Conservation (phyloP, 169 alveolate genomes). For the Plasmodium gonderi region DNA sequence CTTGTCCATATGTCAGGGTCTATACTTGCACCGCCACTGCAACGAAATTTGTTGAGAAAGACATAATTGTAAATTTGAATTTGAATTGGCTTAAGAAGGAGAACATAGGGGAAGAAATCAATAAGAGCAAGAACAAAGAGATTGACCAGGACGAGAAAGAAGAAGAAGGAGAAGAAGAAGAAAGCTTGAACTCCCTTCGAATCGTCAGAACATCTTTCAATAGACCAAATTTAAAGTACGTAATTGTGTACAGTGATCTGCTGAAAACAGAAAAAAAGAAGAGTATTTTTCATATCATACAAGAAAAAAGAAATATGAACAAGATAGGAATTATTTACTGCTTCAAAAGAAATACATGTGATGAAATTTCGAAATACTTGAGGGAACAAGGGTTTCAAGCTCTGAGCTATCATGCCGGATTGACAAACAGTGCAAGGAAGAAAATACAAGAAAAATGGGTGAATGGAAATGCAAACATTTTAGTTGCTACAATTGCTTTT, state of each 20-base stretch:
- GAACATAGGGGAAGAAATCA: background rate
- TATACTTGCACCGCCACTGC: constrained; percentile 99
- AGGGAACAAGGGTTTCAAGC: constrained; percentile 85
- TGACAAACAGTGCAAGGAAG: constrained; percentile 84
- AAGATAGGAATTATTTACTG: constrained; percentile 93
- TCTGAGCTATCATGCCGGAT: constrained; percentile 89
- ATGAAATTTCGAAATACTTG: constrained; percentile 90
- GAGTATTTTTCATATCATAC: constrained; percentile 76
- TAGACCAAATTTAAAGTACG: constrained; percentile 84
- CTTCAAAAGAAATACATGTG: constrained; percentile 95
- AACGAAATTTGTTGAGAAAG: constrained; percentile 94
- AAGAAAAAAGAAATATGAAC: constrained; percentile 63
- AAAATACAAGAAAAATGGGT: constrained; percentile 92
- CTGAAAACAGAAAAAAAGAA: constrained; percentile 74
- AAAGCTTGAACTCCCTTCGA: constrained; percentile 88
- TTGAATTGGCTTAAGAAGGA: constrained; percentile 78
- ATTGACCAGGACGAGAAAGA: background rate
- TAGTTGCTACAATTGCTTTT: constrained; percentile 99
- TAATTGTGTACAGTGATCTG: constrained; percentile 80
- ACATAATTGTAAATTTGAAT: constrained; percentile 91
- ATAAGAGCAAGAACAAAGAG: background rate
- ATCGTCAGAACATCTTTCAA: constrained; percentile 67
- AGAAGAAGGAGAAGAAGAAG: constrained; percentile 86
- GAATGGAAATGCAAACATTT: constrained; percentile 91
- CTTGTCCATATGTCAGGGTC: constrained; percentile 94